These are phyloP conservation scores for Aspergillus phoenicis DNA, from an alignment of 2,329 filamentous ascomycete species.

Conservation along the genomic window DNA sequence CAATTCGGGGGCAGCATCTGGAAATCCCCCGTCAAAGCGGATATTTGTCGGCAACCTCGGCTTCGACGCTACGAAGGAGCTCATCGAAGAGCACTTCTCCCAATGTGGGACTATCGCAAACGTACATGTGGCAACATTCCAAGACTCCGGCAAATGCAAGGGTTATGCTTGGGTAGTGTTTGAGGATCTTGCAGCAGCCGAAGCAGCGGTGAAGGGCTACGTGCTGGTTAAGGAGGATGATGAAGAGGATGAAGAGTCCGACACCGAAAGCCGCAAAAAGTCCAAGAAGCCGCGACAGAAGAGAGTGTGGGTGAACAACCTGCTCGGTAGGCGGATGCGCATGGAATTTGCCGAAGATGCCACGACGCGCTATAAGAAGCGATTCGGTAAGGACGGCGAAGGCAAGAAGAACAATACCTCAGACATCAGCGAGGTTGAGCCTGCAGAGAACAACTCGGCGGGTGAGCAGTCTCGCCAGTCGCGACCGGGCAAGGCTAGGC, in stretches of 20 bases:
- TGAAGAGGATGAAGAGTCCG: constrained; percentile 50
- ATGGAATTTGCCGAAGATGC: constrained; percentile 94
- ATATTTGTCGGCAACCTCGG: constrained; percentile 90
- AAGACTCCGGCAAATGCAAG: constrained; percentile 97
- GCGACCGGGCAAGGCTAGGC: constrained; percentile 28
- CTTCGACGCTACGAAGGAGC: constrained; percentile 79
- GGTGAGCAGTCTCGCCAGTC: constrained; percentile 24
- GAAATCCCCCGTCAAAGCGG: constrained; percentile 71
- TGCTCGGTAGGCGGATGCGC: constrained; percentile 78
- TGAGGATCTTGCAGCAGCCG: constrained; percentile 72
- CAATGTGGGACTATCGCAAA: constrained; percentile 82
- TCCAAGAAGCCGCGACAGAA: constrained; percentile 50
- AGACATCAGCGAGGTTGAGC: constrained; percentile 15
- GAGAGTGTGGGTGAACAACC: constrained; percentile 79
- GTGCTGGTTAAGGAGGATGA: constrained; percentile 61
- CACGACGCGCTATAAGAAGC: constrained; percentile 86
- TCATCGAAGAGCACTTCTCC: constrained; percentile 76
- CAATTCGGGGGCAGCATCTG: constrained; percentile 36
- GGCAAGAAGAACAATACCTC: constrained; percentile 28
- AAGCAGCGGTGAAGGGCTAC: constrained; percentile 78
- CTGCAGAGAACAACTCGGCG: constrained; percentile 24
- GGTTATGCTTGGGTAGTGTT: constrained; percentile 96
- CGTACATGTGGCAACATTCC: constrained; percentile 89
- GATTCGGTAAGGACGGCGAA: constrained; percentile 74
- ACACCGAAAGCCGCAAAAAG: constrained; percentile 42